Evolutionary conservation across 2,329 filamentous ascomycete species (phyloP).

Genomic region (Hymenoscyphus fraxineus): DNA sequence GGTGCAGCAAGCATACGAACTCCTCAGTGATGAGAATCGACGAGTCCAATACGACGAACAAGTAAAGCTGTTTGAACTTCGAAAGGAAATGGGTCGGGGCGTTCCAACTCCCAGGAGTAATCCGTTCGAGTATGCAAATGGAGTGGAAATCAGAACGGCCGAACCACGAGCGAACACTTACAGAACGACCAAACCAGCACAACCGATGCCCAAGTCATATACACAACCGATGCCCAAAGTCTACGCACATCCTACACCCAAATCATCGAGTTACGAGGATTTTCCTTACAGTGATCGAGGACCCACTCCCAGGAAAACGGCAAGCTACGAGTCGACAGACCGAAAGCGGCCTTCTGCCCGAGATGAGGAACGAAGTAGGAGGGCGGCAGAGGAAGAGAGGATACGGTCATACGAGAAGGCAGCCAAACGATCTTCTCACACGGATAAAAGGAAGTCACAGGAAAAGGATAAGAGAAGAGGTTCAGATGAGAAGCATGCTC

Average conservation of each 20-base stretch:
- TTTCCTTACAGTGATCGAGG: background rate
- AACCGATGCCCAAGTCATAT: slow-evolving; percentile 33
- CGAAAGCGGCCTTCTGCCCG: slow-evolving; percentile 30
- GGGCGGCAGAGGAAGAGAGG: slow-evolving; percentile 33
- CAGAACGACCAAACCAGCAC: slow-evolving; percentile 37
- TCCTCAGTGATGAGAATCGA: slow-evolving; percentile 73
- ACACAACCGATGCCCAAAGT: slow-evolving; percentile 30
- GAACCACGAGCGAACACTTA: slow-evolving; percentile 46
- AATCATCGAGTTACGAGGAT: slow-evolving; percentile 38
- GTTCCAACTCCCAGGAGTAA: slow-evolving; percentile 44
- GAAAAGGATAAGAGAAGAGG: slow-evolving; percentile 41
- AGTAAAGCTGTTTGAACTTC: slow-evolving; percentile 60
- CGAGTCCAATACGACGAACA: slow-evolving; percentile 75
- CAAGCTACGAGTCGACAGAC: slow-evolving; percentile 42
- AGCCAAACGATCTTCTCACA: slow-evolving; percentile 28
- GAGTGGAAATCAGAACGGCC: slow-evolving; percentile 41
- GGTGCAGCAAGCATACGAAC: slow-evolving; percentile 89
- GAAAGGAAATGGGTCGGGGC: slow-evolving; percentile 44
- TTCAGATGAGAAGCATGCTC: slow-evolving; percentile 31
- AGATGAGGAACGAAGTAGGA: slow-evolving; percentile 35
- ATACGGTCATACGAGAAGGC: slow-evolving; percentile 33
- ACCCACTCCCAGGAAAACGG: slow-evolving; percentile 42
- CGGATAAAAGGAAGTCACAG: slow-evolving; percentile 33
- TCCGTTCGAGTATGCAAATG: slow-evolving; percentile 38
- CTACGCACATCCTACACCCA: slow-evolving; percentile 43